A percentile compares a stretch with the other conserved stretches of the same genome.
Conservation (phyloP, 2,329 filamentous ascomycete species). For the Cordyceps javanica region DNA sequence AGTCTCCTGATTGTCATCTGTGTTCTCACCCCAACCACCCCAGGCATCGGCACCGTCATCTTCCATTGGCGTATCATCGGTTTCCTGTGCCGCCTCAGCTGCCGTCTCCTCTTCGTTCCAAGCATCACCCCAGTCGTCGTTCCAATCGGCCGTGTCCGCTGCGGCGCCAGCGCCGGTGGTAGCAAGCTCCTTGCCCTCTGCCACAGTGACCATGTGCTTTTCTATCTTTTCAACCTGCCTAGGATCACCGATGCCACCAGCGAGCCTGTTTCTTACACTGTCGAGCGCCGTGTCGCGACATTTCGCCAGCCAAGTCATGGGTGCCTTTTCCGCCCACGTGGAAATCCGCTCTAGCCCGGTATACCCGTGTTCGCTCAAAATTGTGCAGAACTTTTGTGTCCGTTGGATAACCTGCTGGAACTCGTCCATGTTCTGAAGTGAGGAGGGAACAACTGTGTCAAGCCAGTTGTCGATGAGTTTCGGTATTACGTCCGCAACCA, state of each 20-base stretch:
- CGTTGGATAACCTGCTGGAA: constrained; percentile 67
- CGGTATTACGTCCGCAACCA: constrained; percentile 64
- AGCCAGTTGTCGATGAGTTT: constrained; percentile 71
- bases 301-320: constrained; percentile 78
- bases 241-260: constrained; percentile 58
- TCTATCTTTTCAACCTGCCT: constrained; percentile 78
- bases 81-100: constrained; percentile 18
- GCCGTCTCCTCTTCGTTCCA: constrained; percentile 66
- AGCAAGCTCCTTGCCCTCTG: constrained; percentile 59
- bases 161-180: constrained; percentile 43
- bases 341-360: constrained; percentile 55
- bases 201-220: constrained; percentile 67
- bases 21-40: constrained; percentile 71
- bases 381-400: constrained; percentile 57
- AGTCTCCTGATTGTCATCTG: constrained; percentile 21
- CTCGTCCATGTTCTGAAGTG: constrained; percentile 60
- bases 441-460: constrained; percentile 66
- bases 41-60: constrained; percentile 60
- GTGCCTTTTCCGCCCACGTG: constrained; percentile 75
- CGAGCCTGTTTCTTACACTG: constrained; percentile 62
- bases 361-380: constrained; percentile 58
- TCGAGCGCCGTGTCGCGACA: constrained; percentile 76
- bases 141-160: constrained; percentile 58
- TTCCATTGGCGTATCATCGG: constrained; percentile 11
- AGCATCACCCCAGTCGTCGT: constrained; percentile 67